Evolutionary conservation across 2,329 filamentous ascomycete species (phyloP).

Genomic region (Trichoderma sp.): DNA sequence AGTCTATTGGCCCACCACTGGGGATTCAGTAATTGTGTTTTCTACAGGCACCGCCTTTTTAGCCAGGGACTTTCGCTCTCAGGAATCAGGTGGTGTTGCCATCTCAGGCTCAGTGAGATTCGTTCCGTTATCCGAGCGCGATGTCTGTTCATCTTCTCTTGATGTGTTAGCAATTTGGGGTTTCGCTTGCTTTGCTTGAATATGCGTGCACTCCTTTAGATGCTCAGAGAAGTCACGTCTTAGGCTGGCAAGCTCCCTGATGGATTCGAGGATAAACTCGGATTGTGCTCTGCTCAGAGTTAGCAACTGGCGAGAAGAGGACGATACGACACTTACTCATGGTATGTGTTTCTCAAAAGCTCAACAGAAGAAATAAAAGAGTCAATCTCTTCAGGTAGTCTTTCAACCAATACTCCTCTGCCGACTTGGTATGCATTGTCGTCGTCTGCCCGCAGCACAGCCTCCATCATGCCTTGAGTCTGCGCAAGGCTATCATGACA

Average conservation of each 20-base stretch:
- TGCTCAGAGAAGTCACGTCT: not conserved
- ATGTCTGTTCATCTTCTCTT: not conserved
- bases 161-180: not conserved
- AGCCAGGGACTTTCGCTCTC: not conserved
- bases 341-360: constrained; percentile 14
- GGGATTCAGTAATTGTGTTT: not conserved
- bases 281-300: not conserved
- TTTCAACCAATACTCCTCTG: not conserved
- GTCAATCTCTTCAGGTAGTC: constrained; percentile 7
- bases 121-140: not conserved
- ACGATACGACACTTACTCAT: not conserved
- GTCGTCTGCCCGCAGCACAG: not conserved
- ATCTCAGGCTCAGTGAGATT: not conserved
- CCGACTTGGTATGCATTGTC: constrained; percentile 1
- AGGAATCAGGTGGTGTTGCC: not conserved
- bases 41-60: not conserved
- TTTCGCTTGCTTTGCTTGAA: not conserved
- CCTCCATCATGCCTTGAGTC: constrained; percentile 15
- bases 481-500: constrained; percentile 10
- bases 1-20: not conserved
- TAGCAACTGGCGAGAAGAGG: not conserved
- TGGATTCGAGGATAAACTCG: constrained; percentile 3
- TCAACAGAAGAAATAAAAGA: constrained; percentile 14
- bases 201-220: not conserved
- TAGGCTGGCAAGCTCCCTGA: not conserved